A percentile compares a stretch with the other conserved stretches of the same genome.
Conservation (phyloP, 228 moss, liverwort and hornwort genomes). For the Sphagnum magellanicum region DNA sequence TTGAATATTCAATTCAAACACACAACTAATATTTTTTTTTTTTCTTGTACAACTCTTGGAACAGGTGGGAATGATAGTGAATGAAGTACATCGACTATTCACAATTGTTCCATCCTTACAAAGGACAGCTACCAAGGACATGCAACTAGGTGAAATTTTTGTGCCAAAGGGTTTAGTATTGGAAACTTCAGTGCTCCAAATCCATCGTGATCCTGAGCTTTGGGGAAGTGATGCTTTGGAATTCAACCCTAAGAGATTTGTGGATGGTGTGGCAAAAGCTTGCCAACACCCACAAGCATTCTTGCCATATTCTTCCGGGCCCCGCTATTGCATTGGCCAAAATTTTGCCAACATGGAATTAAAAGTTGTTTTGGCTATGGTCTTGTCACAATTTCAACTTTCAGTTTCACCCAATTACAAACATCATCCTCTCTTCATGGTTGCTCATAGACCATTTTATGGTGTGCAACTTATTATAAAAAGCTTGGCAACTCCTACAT, state of each 20-base stretch:
- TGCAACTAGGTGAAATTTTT: neutral
- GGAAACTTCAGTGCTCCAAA: neutral
- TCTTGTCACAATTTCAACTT: slow-evolving; percentile 10
- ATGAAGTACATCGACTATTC: slow-evolving; percentile 7
- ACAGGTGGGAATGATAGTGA: slow-evolving; percentile 11
- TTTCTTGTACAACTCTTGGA: no score
- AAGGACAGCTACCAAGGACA: slow-evolving; percentile 2
- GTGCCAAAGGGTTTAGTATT: slow-evolving; percentile 5
- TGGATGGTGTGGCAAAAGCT: slow-evolving; percentile 8
- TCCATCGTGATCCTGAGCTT: slow-evolving; percentile 11
- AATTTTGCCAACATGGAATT: slow-evolving; percentile 11
- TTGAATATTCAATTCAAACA: no score
- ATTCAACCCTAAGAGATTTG: slow-evolving; percentile 25
- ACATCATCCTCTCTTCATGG: slow-evolving; percentile 1
- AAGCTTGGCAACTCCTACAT: no score
- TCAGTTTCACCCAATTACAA: slow-evolving; percentile 11
- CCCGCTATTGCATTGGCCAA: slow-evolving; percentile 16
- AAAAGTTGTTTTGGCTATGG: slow-evolving; percentile 9
- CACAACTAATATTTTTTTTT: no score
- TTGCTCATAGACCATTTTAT: slow-evolving; percentile 4
- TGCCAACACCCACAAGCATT: slow-evolving; percentile 10
- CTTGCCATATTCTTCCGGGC: slow-evolving; percentile 16
- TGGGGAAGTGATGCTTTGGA: slow-evolving; percentile 18
- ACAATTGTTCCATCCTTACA: neutral
- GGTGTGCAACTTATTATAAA: slow-evolving; percentile 7